phyloP scores from a whole-genome alignment of 2,329 filamentous ascomycete genomes.

The Metarhizium album region DNA sequence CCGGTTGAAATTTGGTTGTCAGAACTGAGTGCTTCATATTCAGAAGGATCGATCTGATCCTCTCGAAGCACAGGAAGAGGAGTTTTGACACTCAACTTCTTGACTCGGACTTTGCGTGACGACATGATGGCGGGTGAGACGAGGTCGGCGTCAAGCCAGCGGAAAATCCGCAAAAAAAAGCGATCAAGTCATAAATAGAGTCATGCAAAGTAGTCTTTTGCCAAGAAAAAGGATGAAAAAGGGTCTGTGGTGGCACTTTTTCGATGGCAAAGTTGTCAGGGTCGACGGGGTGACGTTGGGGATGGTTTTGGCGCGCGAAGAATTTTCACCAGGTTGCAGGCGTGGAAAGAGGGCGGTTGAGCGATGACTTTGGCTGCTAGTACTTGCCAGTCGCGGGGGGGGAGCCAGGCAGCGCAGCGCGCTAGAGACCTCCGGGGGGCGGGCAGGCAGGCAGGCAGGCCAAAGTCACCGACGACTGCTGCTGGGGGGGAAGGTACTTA shows the following conservation, averaged over 20 bases:
- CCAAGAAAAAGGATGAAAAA: constrained; percentile 38
- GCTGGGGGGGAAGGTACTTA: constrained; percentile 17
- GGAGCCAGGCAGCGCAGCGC: too few relatives aligned
- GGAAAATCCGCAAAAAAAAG: constrained; percentile 54
- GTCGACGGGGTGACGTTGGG: constrained; percentile 45
- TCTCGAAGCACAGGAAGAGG: constrained; percentile 79
- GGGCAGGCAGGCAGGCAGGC: too few relatives aligned
- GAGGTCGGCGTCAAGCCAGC: constrained; percentile 31
- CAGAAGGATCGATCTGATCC: constrained; percentile 74
- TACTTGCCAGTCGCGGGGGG: neutral
- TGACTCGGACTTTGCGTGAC: constrained; percentile 63
- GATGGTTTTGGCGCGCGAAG: constrained; percentile 42
- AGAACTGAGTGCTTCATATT: constrained; percentile 79
- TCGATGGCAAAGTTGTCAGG: constrained; percentile 40
- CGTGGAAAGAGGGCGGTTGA: constrained; percentile 13
- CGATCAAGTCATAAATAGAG: constrained; percentile 50
- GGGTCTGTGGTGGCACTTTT: constrained; percentile 37
- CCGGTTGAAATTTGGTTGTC: constrained; percentile 85
- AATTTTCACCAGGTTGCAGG: constrained; percentile 38
- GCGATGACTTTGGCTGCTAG: constrained; percentile 4
- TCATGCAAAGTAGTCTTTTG: constrained; percentile 44
- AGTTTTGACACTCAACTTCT: constrained; percentile 89
- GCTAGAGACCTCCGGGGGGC: neutral
- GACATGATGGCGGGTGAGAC: constrained; percentile 41
- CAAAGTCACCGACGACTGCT: constrained; percentile 8